Evolutionary conservation across 1,139 yeast species (phyloP).

Genomic region (Magnusiomyces tetraspermus): DNA sequence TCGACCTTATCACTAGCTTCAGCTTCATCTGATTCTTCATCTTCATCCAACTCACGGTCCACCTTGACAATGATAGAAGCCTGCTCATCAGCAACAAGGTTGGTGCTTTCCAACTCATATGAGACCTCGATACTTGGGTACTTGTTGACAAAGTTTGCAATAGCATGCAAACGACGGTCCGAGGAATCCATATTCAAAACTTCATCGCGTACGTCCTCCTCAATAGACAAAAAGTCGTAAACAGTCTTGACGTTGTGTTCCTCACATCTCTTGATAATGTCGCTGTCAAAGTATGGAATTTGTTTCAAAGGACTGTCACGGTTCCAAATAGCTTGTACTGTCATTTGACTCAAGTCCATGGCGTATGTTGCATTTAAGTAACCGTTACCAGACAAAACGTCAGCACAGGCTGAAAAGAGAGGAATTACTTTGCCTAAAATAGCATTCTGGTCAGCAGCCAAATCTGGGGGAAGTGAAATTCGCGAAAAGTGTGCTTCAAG

Average conservation of each 20-base stretch:
- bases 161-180: constrained; percentile 44
- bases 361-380: constrained; percentile 66
- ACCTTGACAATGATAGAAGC: constrained; percentile 44
- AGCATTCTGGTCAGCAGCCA: constrained; percentile 45
- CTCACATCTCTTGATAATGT: constrained; percentile 49
- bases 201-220: constrained; percentile 61
- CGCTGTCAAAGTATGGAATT: constrained; percentile 57
- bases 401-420: constrained; percentile 60
- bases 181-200: constrained; percentile 42
- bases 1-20: constrained; percentile 42
- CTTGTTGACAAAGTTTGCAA: constrained; percentile 81
- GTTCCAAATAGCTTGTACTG: constrained; percentile 81
- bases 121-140: constrained; percentile 82
- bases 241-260: constrained; percentile 56
- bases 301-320: constrained; percentile 72
- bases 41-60: constrained; percentile 59
- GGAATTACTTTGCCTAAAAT: constrained; percentile 44
- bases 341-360: constrained; percentile 85
- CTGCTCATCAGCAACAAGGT: constrained; percentile 39
- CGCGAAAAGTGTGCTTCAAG: constrained; percentile 78
- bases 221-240: constrained; percentile 77
- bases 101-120: constrained; percentile 31
- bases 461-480: constrained; percentile 47
- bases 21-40: constrained; percentile 43
- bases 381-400: constrained; percentile 73